Evolutionary conservation across 805 yeast species (phyloP), one percentile per base, ranked within the genome.

Genomic region (Spencermartinsiella europaea): DNA sequence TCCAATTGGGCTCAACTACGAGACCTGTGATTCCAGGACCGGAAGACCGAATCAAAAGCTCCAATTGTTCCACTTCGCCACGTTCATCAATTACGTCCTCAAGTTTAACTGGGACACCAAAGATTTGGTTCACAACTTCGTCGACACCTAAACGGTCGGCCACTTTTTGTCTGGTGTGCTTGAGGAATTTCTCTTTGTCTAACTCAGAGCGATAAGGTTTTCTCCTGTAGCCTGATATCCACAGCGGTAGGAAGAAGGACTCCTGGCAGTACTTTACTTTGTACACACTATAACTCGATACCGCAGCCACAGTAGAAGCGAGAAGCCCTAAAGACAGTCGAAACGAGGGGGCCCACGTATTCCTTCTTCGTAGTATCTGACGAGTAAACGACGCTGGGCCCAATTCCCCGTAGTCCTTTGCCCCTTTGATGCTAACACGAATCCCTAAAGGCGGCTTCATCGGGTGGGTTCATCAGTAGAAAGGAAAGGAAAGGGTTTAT

Each of bases 11-110:
- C 15, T 47, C 50, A 14, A 53, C 35, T 38, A 37, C 36, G 14
- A 53, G 5, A 3, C 57, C 57, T 15, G 52, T 45, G 27, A 55
- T 46, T 7, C 56, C 54, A 3, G 59, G 57, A 4, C 44, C 43
- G 4, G 53, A 45, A 16, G 52, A 43, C 10, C 51, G 44, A n/a
- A 47, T 42, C 15, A 28, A 35, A 15, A 51, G 36, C 16, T 49
- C 38, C 22, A 42, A 47, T 25, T 36, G 21, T 27, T 49, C 35
- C 27, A 27, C 35, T 5, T 37, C 31, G n/a, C 31, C 37, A 19
- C 31, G n/a, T 19, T 38, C 25, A 28, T 44, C 47, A 27, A 27
- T 21, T 31, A 12, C 31, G 22, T 31, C 42, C 10, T 41, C 46
- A n/a, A 50, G 12, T 36, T 38, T 38, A 4, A 52, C 34, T 4